These are phyloP conservation scores for Kuraishia ogatae DNA, from an alignment of 805 yeast genomes.

Conservation along the genomic window DNA sequence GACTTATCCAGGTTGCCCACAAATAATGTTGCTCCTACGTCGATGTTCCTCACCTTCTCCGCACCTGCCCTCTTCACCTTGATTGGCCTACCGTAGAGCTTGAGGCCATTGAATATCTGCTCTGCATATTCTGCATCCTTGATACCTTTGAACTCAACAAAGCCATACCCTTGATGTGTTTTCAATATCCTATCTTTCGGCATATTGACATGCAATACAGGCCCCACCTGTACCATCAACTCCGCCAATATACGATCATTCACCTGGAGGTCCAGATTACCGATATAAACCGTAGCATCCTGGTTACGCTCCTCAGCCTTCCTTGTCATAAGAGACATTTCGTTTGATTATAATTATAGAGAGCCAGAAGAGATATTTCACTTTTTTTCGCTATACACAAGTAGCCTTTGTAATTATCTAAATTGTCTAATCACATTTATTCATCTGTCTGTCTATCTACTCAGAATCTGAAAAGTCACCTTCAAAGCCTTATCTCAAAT, in stretches of 20 bases:
- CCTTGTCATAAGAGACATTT: not conserved
- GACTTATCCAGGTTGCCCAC: conserved; percentile 57
- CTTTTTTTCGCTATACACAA: too few relatives aligned
- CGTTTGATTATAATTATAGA: not conserved
- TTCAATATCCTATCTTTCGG: conserved; percentile 72
- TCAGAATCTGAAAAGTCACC: not conserved
- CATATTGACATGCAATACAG: conserved; percentile 57
- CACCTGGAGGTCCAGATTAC: conserved; percentile 72
- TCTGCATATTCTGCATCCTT: conserved; percentile 67
- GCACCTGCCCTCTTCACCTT: conserved; percentile 45
- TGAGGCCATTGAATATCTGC: conserved; percentile 48
- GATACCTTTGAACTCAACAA: conserved; percentile 56
- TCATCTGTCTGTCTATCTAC: not conserved
- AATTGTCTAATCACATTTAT: too few relatives aligned
- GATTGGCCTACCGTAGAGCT: conserved; percentile 52
- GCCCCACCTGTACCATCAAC: conserved; percentile 78
- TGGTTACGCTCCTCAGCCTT: conserved; percentile 29
- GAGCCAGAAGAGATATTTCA: too few relatives aligned
- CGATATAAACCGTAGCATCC: conserved; percentile 65
- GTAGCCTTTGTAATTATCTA: too few relatives aligned
- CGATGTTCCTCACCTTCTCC: conserved; percentile 8
- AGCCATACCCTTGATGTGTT: conserved; percentile 81
- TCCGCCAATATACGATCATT: conserved; percentile 71
- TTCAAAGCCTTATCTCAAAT: not conserved
- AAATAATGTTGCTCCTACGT: conserved; percentile 42